A percentile compares a stretch with the other conserved stretches of the same genome.
Conservation (phyloP, 805 yeast species). For the Metschnikowia similis region DNA sequence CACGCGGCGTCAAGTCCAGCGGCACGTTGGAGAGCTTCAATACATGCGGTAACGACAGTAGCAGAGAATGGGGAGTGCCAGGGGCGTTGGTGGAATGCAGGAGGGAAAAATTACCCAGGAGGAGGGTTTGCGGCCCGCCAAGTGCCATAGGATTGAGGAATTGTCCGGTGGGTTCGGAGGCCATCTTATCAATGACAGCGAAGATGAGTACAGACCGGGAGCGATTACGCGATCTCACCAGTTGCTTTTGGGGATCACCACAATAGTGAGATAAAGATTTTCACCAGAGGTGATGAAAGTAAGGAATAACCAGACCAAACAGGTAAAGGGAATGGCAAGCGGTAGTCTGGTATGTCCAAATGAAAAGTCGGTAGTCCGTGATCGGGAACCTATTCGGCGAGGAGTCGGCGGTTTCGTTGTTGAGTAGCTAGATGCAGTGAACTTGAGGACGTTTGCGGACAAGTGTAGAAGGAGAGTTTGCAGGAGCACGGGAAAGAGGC, state of each 20-base stretch:
- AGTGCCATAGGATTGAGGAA: constrained; percentile 11
- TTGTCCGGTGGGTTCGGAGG: constrained; percentile 14
- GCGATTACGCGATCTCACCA: not conserved
- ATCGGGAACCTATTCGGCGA: not conserved
- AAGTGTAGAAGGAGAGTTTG: not conserved
- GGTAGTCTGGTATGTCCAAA: not conserved
- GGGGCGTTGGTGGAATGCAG: constrained; percentile 1
- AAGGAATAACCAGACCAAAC: no score
- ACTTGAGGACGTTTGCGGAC: not conserved
- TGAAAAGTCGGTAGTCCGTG: not conserved
- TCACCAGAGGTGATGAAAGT: no score
- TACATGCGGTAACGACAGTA: constrained; percentile 4
- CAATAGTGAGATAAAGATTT: no score
- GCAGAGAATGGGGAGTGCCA: constrained; percentile 1
- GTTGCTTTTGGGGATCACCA: not conserved
- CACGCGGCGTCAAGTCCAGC: constrained; percentile 58
- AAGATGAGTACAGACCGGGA: not conserved
- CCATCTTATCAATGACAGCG: constrained; percentile 1
- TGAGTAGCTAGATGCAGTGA: not conserved
- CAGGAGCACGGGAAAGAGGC: not conserved
- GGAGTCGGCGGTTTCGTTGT: not conserved
- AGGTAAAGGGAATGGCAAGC: not conserved
- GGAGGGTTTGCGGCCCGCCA: constrained; percentile 6
- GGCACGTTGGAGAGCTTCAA: constrained; percentile 52
- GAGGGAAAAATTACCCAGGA: constrained; percentile 1